Conservation (phyloP, 2,329 filamentous ascomycete species). For the Ophiobolus disseminans region DNA sequence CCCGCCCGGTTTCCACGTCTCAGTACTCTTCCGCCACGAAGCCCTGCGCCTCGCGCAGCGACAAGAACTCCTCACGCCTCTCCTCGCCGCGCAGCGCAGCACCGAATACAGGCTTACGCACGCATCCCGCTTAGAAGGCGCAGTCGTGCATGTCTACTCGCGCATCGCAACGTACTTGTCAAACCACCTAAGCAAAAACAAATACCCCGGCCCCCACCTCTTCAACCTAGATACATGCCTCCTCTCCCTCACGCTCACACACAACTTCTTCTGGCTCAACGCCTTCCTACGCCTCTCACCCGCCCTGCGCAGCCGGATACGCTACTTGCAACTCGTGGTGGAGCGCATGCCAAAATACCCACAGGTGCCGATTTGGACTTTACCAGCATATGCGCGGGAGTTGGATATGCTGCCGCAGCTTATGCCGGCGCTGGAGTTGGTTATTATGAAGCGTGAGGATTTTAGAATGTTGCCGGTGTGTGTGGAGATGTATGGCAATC, state of each 20-base stretch:
- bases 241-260: background rate
- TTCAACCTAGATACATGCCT: background rate
- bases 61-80: background rate
- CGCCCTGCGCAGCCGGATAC: background rate
- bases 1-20: background rate
- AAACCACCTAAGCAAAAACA: background rate
- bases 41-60: background rate
- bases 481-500: background rate
- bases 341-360: background rate
- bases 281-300: background rate
- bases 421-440: background rate
- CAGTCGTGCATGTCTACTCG: background rate
- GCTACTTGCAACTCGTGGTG: background rate
- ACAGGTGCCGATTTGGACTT: background rate
- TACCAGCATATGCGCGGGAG: background rate
- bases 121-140: too few species aligned
- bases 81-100: background rate
- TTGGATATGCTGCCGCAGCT: background rate
- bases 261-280: background rate
- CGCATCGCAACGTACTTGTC: background rate
- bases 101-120: too few species aligned
- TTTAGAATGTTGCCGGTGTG: background rate
- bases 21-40: background rate
- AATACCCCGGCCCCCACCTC: background rate
- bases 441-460: background rate